A percentile compares a stretch with the other conserved stretches of the same genome.
Conservation (phyloP, 495 filamentous ascomycete species). For the Penicillium maclennaniae region DNA sequence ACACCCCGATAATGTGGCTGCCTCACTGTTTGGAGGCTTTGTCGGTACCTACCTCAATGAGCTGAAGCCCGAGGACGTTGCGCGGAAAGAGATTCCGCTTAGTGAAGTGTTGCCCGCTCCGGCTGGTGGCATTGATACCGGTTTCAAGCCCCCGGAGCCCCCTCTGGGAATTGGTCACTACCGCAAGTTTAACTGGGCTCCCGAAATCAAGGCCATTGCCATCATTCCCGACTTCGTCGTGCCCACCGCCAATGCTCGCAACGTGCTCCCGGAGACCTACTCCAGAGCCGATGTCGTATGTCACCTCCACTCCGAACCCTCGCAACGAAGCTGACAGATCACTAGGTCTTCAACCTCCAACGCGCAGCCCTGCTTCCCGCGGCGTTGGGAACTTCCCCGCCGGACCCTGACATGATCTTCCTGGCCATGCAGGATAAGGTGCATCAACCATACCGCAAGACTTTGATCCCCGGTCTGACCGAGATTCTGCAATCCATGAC, state of each 20-base stretch:
- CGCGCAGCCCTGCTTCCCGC: slow-evolving; percentile 82
- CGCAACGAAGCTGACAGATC: background rate
- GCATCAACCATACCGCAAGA: slow-evolving; percentile 89
- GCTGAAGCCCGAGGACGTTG: slow-evolving; percentile 77
- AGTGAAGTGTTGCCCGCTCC: slow-evolving; percentile 87
- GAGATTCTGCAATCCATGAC: slow-evolving; percentile 84
- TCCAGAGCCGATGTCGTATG: slow-evolving; percentile 72
- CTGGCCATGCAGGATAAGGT: slow-evolving; percentile 96
- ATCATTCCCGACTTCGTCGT: slow-evolving; percentile 95
- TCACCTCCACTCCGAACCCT: background rate
- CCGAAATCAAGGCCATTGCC: slow-evolving; percentile 89
- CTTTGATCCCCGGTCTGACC: slow-evolving; percentile 84
- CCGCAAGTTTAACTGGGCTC: slow-evolving; percentile 84
- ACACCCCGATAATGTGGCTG: slow-evolving; percentile 95
- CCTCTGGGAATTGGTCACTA: slow-evolving; percentile 88
- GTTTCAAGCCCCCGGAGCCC: slow-evolving; percentile 77
- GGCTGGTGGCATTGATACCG: slow-evolving; percentile 83
- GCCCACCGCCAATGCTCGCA: slow-evolving; percentile 79
- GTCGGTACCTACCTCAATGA: slow-evolving; percentile 93
- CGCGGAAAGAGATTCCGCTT: slow-evolving; percentile 87
- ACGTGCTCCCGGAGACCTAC: slow-evolving; percentile 74
- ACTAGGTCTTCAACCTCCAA: slow-evolving; percentile 86
- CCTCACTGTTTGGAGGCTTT: slow-evolving; percentile 93
- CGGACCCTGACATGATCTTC: slow-evolving; percentile 90
- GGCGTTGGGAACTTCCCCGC: slow-evolving; percentile 80